Percentiles rank a stretch among this genome's conserved stretches.
These are phyloP conservation scores for Phylloporus sp. DNA, from an alignment of 768 basidiomycete genomes.

Conservation along the genomic window DNA sequence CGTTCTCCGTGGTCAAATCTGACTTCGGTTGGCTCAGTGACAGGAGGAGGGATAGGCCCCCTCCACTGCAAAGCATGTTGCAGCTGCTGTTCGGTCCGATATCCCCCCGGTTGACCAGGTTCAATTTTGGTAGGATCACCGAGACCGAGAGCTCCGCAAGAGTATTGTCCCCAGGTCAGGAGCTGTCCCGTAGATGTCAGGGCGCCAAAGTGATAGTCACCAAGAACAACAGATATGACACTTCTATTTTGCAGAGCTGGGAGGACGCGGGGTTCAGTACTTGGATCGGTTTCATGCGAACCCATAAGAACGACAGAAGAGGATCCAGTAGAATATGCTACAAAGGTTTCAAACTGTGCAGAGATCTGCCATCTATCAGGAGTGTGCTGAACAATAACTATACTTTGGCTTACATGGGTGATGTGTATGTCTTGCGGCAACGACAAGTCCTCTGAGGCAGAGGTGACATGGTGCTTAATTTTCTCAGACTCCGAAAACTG, in stretches of 20 bases:
- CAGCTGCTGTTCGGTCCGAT: slow-evolving; percentile 35
- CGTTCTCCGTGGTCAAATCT: slow-evolving; percentile 57
- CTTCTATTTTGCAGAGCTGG: slow-evolving; percentile 69
- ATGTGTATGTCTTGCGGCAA: slow-evolving; percentile 52
- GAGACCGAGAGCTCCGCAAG: slow-evolving; percentile 78
- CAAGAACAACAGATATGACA: slow-evolving; percentile 84
- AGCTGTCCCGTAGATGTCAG: slow-evolving; percentile 73
- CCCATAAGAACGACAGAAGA: slow-evolving; percentile 76
- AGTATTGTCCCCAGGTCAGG: slow-evolving; percentile 76
- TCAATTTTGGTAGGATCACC: slow-evolving; percentile 61
- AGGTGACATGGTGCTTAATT: slow-evolving; percentile 43
- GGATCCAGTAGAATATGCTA: slow-evolving; percentile 70
- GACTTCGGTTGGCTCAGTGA: slow-evolving; percentile 63
- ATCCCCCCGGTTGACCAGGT: slow-evolving; percentile 58
- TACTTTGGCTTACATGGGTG: slow-evolving; percentile 60
- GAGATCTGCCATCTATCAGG: slow-evolving; percentile 52
- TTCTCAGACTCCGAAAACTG: slow-evolving; percentile 61
- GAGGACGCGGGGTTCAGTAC: slow-evolving; percentile 53
- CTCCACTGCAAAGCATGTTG: slow-evolving; percentile 25
- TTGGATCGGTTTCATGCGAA: slow-evolving; percentile 39
- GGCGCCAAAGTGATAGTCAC: slow-evolving; percentile 91
- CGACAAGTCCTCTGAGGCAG: slow-evolving; percentile 34
- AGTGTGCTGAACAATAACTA: not conserved
- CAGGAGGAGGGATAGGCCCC: slow-evolving; percentile 34
- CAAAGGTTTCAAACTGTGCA: slow-evolving; percentile 77